phyloP scores from a whole-genome alignment of 179 eudicot species.

The Carnegiea gigantea region DNA sequence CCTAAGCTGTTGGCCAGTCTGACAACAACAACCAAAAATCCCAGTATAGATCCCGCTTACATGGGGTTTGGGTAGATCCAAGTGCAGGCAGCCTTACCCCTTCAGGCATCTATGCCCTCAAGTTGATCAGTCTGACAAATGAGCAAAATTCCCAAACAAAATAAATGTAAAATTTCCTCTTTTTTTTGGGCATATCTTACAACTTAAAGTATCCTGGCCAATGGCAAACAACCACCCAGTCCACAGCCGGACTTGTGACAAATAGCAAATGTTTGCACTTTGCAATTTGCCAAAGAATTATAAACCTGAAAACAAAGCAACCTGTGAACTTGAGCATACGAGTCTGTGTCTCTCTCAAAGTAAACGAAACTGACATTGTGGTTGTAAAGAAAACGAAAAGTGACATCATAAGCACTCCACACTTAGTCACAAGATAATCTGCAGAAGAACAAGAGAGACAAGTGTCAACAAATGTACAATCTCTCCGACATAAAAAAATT shows the following conservation, averaged over 20 bases:
- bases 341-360: slow-evolving; percentile 96
- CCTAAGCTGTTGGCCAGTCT: not conserved
- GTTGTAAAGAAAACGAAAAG: slow-evolving; percentile 99
- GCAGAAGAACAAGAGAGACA: slow-evolving; percentile 35
- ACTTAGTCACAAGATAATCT: slow-evolving; percentile 94
- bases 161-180: not conserved
- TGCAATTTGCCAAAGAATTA: slow-evolving; percentile 7
- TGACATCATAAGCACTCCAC: slow-evolving; percentile 99
- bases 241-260: not conserved
- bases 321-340: slow-evolving; percentile 99
- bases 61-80: too few species aligned
- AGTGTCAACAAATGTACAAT: not conserved
- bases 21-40: not conserved
- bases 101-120: too few species aligned
- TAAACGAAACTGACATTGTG: slow-evolving; percentile 98
- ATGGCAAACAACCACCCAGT: not conserved
- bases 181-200: not conserved
- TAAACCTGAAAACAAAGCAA: slow-evolving; percentile 20
- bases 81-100: too few species aligned
- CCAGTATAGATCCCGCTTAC: too few species aligned
- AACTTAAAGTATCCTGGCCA: not conserved
- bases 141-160: not conserved
- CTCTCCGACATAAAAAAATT: not conserved
- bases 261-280: not conserved
- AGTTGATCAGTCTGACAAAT: not conserved